Conservation (phyloP, 1,284 basidiomycete genomes). For the Erythrobasidium hasegawianum region DNA sequence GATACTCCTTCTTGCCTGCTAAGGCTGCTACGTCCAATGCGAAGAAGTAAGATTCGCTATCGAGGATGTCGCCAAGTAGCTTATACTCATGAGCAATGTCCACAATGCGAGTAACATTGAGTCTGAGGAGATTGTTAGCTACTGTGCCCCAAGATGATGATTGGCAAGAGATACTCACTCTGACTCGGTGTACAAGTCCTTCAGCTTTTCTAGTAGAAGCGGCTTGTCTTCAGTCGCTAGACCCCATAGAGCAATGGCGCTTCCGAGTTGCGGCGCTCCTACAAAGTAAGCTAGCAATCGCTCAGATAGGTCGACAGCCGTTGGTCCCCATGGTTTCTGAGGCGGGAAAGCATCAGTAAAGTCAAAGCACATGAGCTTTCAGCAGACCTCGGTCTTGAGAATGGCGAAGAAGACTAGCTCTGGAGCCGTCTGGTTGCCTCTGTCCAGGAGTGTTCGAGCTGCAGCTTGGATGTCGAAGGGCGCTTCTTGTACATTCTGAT, state of each 20-base stretch:
- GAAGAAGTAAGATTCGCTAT: conserved; percentile 79
- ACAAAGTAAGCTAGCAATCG: conserved; percentile 88
- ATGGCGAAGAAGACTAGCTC: conserved; percentile 92
- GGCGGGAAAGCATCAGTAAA: background rate
- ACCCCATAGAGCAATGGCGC: conserved; percentile 51
- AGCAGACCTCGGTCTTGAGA: conserved; percentile 57
- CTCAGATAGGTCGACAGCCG: conserved; percentile 78
- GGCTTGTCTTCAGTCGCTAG: conserved; percentile 85
- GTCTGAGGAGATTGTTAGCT: conserved; percentile 39
- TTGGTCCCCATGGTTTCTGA: conserved; percentile 80
- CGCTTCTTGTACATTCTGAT: conserved; percentile 53
- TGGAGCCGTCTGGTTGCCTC: conserved; percentile 85
- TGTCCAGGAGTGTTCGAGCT: conserved; percentile 76
- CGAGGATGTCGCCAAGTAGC: conserved; percentile 82
- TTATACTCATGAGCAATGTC: conserved; percentile 95
- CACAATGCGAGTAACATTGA: conserved; percentile 88
- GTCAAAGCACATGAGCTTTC: conserved; percentile 64
- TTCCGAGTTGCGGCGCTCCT: conserved; percentile 60
- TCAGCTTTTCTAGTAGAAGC: conserved; percentile 79
- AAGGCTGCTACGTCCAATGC: conserved; percentile 88
- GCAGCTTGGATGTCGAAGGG: conserved; percentile 1
- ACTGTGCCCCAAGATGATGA: too few species aligned
- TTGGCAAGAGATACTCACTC: conserved; percentile 52
- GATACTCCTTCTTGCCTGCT: conserved; percentile 84
- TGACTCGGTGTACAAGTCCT: conserved; percentile 86